Percentiles rank a stretch among this genome's conserved stretches.
These are phyloP conservation scores for Sporobolomyces pararoseus DNA, from an alignment of 768 basidiomycete genomes.

Conservation along the genomic window DNA sequence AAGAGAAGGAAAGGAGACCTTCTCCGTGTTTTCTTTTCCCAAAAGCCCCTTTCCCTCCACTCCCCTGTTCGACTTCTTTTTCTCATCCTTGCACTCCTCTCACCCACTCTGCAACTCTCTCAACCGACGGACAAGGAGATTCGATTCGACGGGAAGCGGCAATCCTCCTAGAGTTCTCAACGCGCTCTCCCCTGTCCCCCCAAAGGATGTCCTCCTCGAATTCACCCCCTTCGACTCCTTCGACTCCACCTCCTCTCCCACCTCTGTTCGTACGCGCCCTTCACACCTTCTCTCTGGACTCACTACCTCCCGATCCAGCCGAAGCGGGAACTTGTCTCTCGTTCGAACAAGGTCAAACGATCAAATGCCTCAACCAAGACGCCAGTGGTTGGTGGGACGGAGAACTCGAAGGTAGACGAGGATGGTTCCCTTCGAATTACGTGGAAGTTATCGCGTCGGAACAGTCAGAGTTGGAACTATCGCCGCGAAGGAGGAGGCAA, in stretches of 20 bases:
- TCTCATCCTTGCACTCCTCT: too few relatives aligned
- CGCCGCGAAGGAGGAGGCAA: constrained; percentile 4
- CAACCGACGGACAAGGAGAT: too few relatives aligned
- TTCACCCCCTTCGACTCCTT: not conserved
- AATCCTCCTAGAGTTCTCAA: too few relatives aligned
- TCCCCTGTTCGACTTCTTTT: not conserved
- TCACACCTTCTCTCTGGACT: constrained; percentile 24
- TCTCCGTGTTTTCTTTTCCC: not conserved
- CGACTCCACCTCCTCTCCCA: not conserved
- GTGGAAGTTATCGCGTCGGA: constrained; percentile 44
- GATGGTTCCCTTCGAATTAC: constrained; percentile 99
- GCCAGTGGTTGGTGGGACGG: constrained; percentile 98
- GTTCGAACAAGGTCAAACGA: constrained; percentile 85
- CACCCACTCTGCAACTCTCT: too few relatives aligned
- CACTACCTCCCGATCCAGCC: not conserved
- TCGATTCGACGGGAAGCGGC: too few relatives aligned
- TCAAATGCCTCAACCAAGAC: constrained; percentile 84
- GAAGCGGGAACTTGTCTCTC: constrained; percentile 60
- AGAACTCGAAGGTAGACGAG: constrained; percentile 68
- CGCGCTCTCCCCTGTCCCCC: too few relatives aligned
- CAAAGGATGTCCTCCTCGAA: not conserved
- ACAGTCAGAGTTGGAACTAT: constrained; percentile 19
- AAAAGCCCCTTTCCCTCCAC: not conserved
- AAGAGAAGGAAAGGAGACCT: too few relatives aligned
- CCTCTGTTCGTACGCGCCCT: constrained; percentile 28